Conservation (phyloP, 441 rosid species). For the Pelargonium exstipulatum region DNA sequence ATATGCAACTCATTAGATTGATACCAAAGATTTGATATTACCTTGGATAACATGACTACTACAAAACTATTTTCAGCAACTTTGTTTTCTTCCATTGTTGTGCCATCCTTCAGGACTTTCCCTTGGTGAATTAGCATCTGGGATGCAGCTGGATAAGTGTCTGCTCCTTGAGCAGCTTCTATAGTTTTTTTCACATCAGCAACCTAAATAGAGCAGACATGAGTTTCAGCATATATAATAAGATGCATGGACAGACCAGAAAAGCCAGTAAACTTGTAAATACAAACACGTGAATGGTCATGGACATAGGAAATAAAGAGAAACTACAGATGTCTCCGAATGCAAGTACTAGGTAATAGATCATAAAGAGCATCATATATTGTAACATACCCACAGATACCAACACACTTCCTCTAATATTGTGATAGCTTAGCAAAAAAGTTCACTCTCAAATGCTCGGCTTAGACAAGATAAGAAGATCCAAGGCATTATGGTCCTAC, state of each 20-base stretch:
- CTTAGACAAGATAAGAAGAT: too few relatives aligned
- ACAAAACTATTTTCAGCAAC: constrained; percentile 67
- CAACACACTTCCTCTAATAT: too few relatives aligned
- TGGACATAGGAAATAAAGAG: constrained; percentile 12
- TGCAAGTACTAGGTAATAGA: too few relatives aligned
- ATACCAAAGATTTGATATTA: constrained; percentile 8
- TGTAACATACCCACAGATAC: too few relatives aligned
- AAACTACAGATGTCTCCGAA: not conserved
- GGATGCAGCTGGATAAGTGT: constrained; percentile 52
- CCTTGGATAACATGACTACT: constrained; percentile 72
- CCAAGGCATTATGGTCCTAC: too few relatives aligned
- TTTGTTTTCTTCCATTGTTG: constrained; percentile 60
- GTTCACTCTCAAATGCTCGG: too few relatives aligned
- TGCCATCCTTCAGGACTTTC: constrained; percentile 59
- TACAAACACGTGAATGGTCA: not conserved
- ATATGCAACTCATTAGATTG: too few relatives aligned
- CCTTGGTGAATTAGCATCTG: constrained; percentile 86
- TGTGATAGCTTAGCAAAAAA: too few relatives aligned
- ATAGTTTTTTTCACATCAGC: constrained; percentile 56
- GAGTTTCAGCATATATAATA: not conserved
- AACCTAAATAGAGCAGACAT: constrained; percentile 34
- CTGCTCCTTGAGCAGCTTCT: constrained; percentile 52
- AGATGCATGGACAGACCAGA: not conserved
- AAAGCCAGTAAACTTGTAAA: not conserved
- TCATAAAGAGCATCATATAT: too few relatives aligned